Evolutionary conservation across 2,329 filamentous ascomycete species (phyloP), one percentile per base, ranked within the genome.

Genomic region (Diplodia corticola): DNA sequence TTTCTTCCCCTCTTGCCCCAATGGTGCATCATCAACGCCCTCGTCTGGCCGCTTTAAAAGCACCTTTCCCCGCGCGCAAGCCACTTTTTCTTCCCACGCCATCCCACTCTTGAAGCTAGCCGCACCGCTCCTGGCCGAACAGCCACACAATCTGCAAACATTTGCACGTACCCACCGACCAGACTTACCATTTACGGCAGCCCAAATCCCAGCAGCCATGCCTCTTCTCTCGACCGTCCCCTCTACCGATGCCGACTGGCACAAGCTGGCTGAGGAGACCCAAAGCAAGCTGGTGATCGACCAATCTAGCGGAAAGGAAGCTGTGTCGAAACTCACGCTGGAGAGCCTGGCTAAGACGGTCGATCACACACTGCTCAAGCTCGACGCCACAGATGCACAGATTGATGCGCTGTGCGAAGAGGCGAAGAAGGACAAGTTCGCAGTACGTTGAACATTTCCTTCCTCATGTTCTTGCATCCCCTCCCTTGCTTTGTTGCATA

Each of bases 361-460:
- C 30, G 82, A 84, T 71, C 82, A 84, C 71, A 83, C 82, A 4
- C 73, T 83, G n/a, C 71, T 84, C 66, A 83, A 82, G 71, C 71
- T 81, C 61, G 82, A 83, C 70, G 78, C 80, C 10, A 84, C 80
- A 30, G 70, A 74, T 5, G 71, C 76, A 17, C 80, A 85, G 67
- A 82, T 88, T 66, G 83, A 86, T 72, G 75, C 73, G 10, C 75
- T 88, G 33, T 88, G 86, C 71, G 76, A 76, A 2, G 86, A 88
- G 77, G 86, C 86, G 4, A 77, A 77, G 59, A 75, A 78, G 3
- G 75, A 80, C 55, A 72, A 71, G 3, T 84, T 84, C 69, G 81
- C 80, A 70, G 80, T 82, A 73, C 28, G 74, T 65, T 26, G 2
- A 28, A 5, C 33, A 7, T 12, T 35, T 20, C 40, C 7, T 44